Conservation (phyloP, 768 basidiomycete species). For the Boletus sp. region DNA sequence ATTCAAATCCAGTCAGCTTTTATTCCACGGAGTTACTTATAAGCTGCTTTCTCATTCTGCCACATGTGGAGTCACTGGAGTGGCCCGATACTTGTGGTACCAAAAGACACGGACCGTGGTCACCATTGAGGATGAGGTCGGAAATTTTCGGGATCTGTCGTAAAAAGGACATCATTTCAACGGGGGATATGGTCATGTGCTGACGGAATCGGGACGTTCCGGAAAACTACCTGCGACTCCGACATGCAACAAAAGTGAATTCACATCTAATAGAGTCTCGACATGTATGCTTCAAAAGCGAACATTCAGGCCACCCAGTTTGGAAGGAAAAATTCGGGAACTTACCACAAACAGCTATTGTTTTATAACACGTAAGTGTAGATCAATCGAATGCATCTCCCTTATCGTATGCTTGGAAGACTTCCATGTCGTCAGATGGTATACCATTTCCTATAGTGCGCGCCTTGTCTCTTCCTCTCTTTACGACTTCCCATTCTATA, state of each 20-base stretch:
- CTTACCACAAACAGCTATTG: constrained; percentile 12
- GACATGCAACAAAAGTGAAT: background rate
- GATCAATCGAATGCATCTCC: constrained; percentile 17
- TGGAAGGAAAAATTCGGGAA: background rate
- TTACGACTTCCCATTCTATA: constrained; percentile 94
- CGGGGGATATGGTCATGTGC: background rate
- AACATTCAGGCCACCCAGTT: background rate
- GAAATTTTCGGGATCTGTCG: constrained; percentile 8
- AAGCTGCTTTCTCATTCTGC: background rate
- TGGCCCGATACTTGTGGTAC: background rate
- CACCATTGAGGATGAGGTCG: constrained; percentile 1
- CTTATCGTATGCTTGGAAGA: constrained; percentile 12
- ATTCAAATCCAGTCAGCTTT: background rate
- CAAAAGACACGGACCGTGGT: background rate
- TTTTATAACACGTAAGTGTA: background rate
- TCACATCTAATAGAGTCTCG: background rate
- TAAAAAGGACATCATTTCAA: background rate
- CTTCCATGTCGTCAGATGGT: constrained; percentile 12
- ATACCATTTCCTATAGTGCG: constrained; percentile 1
- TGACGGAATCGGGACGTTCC: background rate
- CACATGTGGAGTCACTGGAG: background rate
- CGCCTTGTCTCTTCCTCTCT: constrained; percentile 35
- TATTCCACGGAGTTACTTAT: constrained; percentile 6
- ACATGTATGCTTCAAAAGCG: constrained; percentile 8
- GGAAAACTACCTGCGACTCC: background rate